phyloP scores from a whole-genome alignment of 768 basidiomycete species.

The Mycena venus region DNA sequence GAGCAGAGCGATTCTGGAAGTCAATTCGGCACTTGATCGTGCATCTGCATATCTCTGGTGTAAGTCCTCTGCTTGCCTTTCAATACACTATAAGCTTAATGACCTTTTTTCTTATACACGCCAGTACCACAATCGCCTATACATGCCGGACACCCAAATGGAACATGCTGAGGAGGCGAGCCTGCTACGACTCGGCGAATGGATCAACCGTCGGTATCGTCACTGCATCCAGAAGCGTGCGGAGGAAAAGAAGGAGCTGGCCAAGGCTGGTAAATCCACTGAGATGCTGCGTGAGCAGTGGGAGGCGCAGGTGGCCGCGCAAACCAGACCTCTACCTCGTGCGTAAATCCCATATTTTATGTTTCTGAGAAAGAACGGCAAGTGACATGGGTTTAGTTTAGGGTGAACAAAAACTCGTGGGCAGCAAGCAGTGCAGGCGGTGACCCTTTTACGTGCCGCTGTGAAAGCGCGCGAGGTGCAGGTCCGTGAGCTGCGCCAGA shows the following conservation, averaged over 20 bases:
- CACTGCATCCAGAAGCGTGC: slow-evolving; percentile 28
- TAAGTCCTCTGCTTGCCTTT: neutral
- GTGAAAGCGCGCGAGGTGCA: neutral
- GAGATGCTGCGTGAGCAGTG: slow-evolving; percentile 45
- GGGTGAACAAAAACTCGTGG: neutral
- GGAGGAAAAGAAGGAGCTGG: slow-evolving; percentile 34
- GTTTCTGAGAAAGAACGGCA: neutral
- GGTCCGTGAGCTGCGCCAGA: neutral
- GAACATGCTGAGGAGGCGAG: slow-evolving; percentile 38
- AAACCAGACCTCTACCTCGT: slow-evolving; percentile 28
- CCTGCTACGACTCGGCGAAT: slow-evolving; percentile 46
- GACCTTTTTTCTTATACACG: slow-evolving; percentile 24
- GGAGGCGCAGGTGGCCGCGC: slow-evolving; percentile 45
- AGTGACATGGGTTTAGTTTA: neutral
- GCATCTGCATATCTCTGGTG: neutral
- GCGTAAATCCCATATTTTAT: neutral
- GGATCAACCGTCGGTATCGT: slow-evolving; percentile 40
- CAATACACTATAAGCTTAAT: neutral
- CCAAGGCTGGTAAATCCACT: slow-evolving; percentile 23
- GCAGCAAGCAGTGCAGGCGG: neutral
- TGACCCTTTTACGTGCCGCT: neutral
- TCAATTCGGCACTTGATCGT: neutral
- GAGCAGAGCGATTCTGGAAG: slow-evolving; percentile 15
- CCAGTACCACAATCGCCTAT: neutral
- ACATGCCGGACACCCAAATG: slow-evolving; percentile 41